A percentile compares a stretch with the other conserved stretches of the same genome.
phyloP scores from a whole-genome alignment of 148 eudicot genomes.

The Mesembryanthemum crystallinum region DNA sequence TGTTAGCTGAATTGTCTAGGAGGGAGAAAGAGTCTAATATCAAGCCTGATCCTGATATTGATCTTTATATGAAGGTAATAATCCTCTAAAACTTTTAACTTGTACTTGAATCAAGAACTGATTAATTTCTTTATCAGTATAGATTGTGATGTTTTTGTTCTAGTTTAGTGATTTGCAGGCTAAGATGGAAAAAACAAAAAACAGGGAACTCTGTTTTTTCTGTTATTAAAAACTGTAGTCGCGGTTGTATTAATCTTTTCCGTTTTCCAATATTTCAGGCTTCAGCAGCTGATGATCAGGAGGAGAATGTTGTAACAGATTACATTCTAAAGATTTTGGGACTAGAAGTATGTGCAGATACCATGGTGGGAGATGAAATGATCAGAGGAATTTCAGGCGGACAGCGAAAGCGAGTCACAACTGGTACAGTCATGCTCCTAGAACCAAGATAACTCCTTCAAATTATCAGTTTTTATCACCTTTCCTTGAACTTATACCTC shows the following conservation, averaged over 20 bases:
- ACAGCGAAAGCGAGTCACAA: slow-evolving; percentile 74
- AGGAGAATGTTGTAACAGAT: slow-evolving; percentile 62
- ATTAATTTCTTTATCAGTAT: background rate
- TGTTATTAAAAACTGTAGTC: too few species aligned
- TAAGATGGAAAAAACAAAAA: too few species aligned
- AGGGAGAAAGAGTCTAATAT: slow-evolving; percentile 63
- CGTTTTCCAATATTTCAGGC: slow-evolving; percentile 34
- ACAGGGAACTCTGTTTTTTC: too few species aligned
- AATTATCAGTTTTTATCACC: too few species aligned
- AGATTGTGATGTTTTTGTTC: background rate
- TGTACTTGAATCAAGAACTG: background rate
- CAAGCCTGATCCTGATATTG: slow-evolving; percentile 75
- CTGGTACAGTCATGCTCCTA: slow-evolving; percentile 37
- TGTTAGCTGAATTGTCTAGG: slow-evolving; percentile 63
- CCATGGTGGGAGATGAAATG: slow-evolving; percentile 77
- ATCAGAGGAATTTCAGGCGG: slow-evolving; percentile 80
- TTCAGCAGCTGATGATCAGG: slow-evolving; percentile 51
- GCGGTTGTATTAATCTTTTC: too few species aligned
- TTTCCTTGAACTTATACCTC: background rate
- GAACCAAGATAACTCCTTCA: background rate
- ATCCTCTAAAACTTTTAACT: background rate
- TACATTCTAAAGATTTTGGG: slow-evolving; percentile 75
- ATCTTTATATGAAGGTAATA: slow-evolving; percentile 71
- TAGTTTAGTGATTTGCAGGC: background rate
- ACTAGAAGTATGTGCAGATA: slow-evolving; percentile 72